Percentiles rank a stretch among this genome's conserved stretches.
phyloP scores from a whole-genome alignment of 2,329 filamentous ascomycete genomes.

The Cladosporium sp. region DNA sequence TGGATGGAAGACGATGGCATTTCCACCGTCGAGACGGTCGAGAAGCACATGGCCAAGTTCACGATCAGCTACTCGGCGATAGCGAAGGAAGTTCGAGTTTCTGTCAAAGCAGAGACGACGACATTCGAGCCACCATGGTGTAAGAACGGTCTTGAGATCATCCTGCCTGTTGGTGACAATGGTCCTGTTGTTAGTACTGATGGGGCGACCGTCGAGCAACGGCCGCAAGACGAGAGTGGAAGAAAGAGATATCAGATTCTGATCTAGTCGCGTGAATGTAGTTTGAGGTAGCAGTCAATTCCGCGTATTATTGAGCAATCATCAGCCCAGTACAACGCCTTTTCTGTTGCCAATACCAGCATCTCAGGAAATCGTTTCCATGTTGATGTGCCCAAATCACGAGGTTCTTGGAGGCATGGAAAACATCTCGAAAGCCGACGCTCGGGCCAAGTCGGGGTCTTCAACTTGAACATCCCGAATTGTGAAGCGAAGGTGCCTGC shows the following conservation, averaged over 20 bases:
- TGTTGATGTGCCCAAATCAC: too few relatives aligned
- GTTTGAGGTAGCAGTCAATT: too few relatives aligned
- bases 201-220: slow-evolving; percentile 13
- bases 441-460: too few relatives aligned
- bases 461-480: too few relatives aligned
- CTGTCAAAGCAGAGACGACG: slow-evolving; percentile 34
- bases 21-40: slow-evolving; percentile 33
- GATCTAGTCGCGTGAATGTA: too few relatives aligned
- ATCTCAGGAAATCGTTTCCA: too few relatives aligned
- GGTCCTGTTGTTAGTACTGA: slow-evolving; percentile 31
- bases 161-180: slow-evolving; percentile 47
- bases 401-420: too few relatives aligned
- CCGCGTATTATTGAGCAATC: too few relatives aligned
- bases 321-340: too few relatives aligned
- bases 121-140: slow-evolving; percentile 44
- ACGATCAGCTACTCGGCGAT: slow-evolving; percentile 41
- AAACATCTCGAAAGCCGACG: too few relatives aligned
- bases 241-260: slow-evolving; percentile 16
- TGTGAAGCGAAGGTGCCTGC: too few relatives aligned
- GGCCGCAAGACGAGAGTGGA: slow-evolving; percentile 19
- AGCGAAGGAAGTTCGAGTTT: slow-evolving; percentile 39
- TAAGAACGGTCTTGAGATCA: slow-evolving; percentile 41
- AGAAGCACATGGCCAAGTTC: slow-evolving; percentile 34
- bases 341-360: too few relatives aligned
- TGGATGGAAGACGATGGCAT: slow-evolving; percentile 57